These are phyloP conservation scores for Tolypocladium ophioglossoides DNA, from an alignment of 2,329 filamentous ascomycete species.

Conservation along the genomic window DNA sequence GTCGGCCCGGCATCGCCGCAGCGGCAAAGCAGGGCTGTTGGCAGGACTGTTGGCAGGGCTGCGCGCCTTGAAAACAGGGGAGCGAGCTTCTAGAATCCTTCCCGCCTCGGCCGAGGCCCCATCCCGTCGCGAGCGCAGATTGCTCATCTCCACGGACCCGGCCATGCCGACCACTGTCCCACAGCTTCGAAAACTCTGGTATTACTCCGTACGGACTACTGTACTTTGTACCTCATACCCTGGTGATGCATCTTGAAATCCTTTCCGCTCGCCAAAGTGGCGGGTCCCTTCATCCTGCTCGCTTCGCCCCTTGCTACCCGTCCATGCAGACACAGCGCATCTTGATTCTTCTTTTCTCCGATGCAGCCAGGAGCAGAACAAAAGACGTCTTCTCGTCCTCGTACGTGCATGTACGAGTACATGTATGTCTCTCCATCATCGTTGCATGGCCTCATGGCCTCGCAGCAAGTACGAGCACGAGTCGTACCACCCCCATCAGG, in stretches of 20 bases:
- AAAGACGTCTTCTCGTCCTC: not conserved
- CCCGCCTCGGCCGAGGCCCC: not conserved
- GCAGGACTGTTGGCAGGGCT: too few relatives aligned
- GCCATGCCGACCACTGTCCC: not conserved
- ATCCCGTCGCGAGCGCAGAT: not conserved
- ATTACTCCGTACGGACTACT: not conserved
- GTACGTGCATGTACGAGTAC: not conserved
- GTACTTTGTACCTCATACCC: too few relatives aligned
- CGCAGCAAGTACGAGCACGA: not conserved
- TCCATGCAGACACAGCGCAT: not conserved
- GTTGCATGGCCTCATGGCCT: not conserved
- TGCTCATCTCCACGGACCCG: not conserved
- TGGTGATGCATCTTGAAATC: not conserved
- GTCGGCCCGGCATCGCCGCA: not conserved
- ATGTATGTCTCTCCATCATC: not conserved
- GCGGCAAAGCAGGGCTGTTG: too few relatives aligned
- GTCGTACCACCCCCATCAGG: not conserved
- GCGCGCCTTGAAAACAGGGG: not conserved
- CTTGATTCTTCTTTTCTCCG: not conserved
- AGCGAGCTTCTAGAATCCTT: conserved; percentile 1
- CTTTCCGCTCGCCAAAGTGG: not conserved
- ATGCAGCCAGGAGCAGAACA: not conserved
- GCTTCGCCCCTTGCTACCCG: not conserved
- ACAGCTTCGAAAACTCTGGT: not conserved
- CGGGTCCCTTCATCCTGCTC: not conserved